A percentile compares a stretch with the other conserved stretches of the same genome.
phyloP scores from a whole-genome alignment of 176 grass and related monocot species.

The bread wheat (Triticum aestivum) region IWGSC_CS_RefSeq_v2.1 NC_057794.1:597956053-597956552 shows the following conservation, averaged over 20 bases:
- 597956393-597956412: too few relatives aligned
- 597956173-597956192: conserved; percentile 80
- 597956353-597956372: too few relatives aligned
- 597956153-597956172: too few relatives aligned
- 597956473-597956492: neutral
- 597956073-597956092: neutral
- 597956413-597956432: neutral
- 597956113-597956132: too few relatives aligned
- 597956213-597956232: conserved; percentile 61
- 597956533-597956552: neutral
- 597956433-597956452: neutral
- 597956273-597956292: conserved; percentile 84
- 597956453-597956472: too few relatives aligned
- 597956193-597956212: conserved; percentile 74
- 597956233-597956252: conserved; percentile 70
- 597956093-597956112: neutral
- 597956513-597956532: neutral
- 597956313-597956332: neutral
- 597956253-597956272: conserved; percentile 71
- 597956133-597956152: too few relatives aligned
- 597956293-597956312: conserved; percentile 73
- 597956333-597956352: neutral
- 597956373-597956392: too few relatives aligned
- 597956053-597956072: neutral
- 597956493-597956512: neutral